Percentiles rank a stretch among this genome's conserved stretches.
These are phyloP conservation scores for Retiboletus fuscus DNA, from an alignment of 1,284 basidiomycete species.

Conservation along the genomic window DNA sequence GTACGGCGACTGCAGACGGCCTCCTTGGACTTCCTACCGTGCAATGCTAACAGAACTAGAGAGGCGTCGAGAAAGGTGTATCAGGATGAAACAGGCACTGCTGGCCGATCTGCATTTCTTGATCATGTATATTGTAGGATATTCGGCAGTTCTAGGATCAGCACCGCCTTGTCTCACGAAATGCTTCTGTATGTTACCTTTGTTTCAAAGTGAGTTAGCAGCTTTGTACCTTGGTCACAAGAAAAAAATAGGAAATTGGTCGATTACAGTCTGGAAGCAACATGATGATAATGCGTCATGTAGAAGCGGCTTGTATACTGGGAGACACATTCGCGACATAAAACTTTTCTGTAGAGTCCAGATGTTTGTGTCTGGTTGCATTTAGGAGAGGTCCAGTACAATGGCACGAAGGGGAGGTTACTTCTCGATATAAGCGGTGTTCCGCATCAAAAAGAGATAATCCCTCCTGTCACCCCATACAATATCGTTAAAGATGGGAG, in stretches of 20 bases:
- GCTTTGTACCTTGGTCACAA: no score
- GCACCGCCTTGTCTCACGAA: not conserved
- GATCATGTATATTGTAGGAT: not conserved
- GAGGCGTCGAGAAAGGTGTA: not conserved
- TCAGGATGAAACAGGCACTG: not conserved
- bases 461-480: slow-evolving; percentile 47
- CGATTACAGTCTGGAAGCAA: no score
- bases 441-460: slow-evolving; percentile 21
- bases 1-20: slow-evolving; percentile 13
- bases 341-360: not conserved
- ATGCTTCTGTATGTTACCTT: not conserved
- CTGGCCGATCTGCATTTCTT: slow-evolving; percentile 10
- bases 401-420: slow-evolving; percentile 35
- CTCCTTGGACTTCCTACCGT: slow-evolving; percentile 4
- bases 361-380: not conserved
- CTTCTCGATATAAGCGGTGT: slow-evolving; percentile 43
- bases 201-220: no score
- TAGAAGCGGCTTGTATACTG: no score
- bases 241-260: no score
- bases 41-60: slow-evolving; percentile 4
- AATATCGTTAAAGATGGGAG: slow-evolving; percentile 23
- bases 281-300: no score
- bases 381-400: slow-evolving; percentile 34
- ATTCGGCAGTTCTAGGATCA: not conserved
- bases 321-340: no score